Percentiles rank a stretch among this genome's conserved stretches.
Evolutionary conservation across 345 rosid genomes (phyloP).

Genomic region (Brassica rapa): DNA sequence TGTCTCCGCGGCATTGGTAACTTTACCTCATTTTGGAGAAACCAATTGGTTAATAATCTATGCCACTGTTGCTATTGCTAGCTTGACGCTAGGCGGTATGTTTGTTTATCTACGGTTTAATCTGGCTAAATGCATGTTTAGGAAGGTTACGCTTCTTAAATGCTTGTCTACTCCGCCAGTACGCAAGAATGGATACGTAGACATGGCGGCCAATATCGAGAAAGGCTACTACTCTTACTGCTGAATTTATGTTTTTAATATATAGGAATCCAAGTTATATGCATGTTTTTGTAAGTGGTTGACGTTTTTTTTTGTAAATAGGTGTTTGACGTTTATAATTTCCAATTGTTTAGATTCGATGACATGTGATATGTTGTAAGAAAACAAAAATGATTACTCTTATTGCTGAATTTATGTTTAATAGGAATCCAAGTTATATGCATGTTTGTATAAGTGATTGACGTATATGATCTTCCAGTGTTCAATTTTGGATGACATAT

Average conservation of each 20-base stretch:
- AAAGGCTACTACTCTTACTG: slow-evolving; percentile 5
- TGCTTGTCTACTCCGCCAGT: not conserved
- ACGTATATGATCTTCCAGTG: not conserved
- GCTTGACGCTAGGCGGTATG: slow-evolving; percentile 3
- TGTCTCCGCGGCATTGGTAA: slow-evolving; percentile 35
- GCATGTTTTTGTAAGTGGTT: not conserved
- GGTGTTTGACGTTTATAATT: not conserved
- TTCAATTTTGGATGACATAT: not conserved
- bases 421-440: not conserved
- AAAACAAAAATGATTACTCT: not conserved
- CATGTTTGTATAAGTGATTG: not conserved
- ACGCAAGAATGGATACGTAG: not conserved
- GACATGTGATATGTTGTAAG: not conserved
- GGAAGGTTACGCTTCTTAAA: not conserved
- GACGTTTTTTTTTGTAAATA: not conserved
- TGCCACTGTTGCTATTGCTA: slow-evolving; percentile 6
- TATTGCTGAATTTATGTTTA: not conserved
- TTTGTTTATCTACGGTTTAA: slow-evolving; percentile 18
- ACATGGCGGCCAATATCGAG: slow-evolving; percentile 3
- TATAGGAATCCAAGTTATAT: not conserved
- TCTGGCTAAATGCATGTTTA: not conserved
- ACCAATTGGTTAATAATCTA: slow-evolving; percentile 30
- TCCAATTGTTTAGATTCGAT: not conserved
- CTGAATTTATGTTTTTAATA: not conserved
- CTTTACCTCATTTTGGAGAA: slow-evolving; percentile 11